These are phyloP conservation scores for Scheffersomyces ergatensis DNA, from an alignment of 805 yeast genomes.

Conservation along the genomic window DNA sequence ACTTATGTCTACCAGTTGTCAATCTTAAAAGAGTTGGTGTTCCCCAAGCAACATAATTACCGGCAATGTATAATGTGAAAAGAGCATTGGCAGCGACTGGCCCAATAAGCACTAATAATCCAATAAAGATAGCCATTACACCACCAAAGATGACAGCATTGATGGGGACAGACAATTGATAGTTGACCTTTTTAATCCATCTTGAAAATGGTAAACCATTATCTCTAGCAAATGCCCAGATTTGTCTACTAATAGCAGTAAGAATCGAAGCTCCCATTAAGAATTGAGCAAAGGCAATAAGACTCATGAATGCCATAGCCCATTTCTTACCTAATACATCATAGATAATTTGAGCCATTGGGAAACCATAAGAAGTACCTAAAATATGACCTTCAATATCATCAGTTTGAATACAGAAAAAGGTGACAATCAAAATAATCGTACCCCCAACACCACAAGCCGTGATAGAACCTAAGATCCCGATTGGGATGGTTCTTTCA, in stretches of 20 bases:
- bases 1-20: constrained; percentile 45
- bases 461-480: constrained; percentile 25
- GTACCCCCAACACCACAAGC: constrained; percentile 25
- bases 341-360: constrained; percentile 28
- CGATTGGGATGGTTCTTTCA: constrained; percentile 25
- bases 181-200: constrained; percentile 24
- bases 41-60: neutral
- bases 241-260: constrained; percentile 26
- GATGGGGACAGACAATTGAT: constrained; percentile 22
- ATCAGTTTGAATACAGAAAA: constrained; percentile 19
- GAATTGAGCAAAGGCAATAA: constrained; percentile 27
- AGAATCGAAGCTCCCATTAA: constrained; percentile 31
- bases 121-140: constrained; percentile 30
- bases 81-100: constrained; percentile 43
- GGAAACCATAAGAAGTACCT: constrained; percentile 20
- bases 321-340: constrained; percentile 28
- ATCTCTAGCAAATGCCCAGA: constrained; percentile 30
- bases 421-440: constrained; percentile 20
- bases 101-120: constrained; percentile 39
- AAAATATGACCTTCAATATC: constrained; percentile 19
- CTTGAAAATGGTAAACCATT: constrained; percentile 25
- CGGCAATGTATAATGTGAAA: constrained; percentile 26
- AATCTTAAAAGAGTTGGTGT: constrained; percentile 21
- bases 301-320: constrained; percentile 27
- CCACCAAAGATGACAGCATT: constrained; percentile 33